A percentile compares a stretch with the other conserved stretches of the same genome.
Evolutionary conservation across 306 rosid species (phyloP).

Genomic region (Trichosanthes cucumerina): DNA sequence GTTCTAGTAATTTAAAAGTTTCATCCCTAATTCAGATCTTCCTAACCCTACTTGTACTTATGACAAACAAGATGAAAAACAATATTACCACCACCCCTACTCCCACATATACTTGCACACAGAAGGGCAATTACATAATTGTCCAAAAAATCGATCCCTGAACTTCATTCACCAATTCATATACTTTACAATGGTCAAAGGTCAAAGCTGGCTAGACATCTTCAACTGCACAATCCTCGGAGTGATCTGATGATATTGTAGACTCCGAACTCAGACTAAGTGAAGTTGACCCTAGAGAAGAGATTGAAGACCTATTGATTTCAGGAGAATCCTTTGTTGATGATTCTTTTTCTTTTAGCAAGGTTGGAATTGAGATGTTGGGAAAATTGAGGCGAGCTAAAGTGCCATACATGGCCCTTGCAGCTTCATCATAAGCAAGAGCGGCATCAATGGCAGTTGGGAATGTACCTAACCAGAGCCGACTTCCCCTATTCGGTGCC

Average conservation of each 20-base stretch:
- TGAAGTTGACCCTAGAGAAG: constrained; percentile 16
- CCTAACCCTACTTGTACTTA: neutral
- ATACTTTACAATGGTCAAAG: constrained; percentile 20
- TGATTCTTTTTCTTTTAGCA: constrained; percentile 21
- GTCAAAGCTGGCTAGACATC: constrained; percentile 27
- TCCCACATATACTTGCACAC: neutral
- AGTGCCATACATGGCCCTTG: constrained; percentile 70
- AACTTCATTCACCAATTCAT: neutral
- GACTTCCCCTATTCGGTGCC: constrained; percentile 63
- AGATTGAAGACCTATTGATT: constrained; percentile 1
- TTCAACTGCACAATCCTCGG: constrained; percentile 21
- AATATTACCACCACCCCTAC: neutral
- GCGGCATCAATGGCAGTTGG: constrained; percentile 74
- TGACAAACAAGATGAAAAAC: neutral
- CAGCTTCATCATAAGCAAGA: constrained; percentile 78
- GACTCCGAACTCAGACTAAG: constrained; percentile 15
- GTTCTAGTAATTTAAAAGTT: neutral
- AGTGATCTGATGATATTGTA: constrained; percentile 25
- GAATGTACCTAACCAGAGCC: constrained; percentile 81
- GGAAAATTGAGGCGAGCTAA: constrained; percentile 77
- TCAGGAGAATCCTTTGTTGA: constrained; percentile 13
- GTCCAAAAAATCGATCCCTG: neutral
- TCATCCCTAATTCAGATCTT: neutral
- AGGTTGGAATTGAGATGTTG: constrained; percentile 38
- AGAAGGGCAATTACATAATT: neutral